A percentile compares a stretch with the other conserved stretches of the same genome.
phyloP scores from a whole-genome alignment of 192 early-diverging fungal genomes.

The Gryganskiella cystojenkinii region DNA sequence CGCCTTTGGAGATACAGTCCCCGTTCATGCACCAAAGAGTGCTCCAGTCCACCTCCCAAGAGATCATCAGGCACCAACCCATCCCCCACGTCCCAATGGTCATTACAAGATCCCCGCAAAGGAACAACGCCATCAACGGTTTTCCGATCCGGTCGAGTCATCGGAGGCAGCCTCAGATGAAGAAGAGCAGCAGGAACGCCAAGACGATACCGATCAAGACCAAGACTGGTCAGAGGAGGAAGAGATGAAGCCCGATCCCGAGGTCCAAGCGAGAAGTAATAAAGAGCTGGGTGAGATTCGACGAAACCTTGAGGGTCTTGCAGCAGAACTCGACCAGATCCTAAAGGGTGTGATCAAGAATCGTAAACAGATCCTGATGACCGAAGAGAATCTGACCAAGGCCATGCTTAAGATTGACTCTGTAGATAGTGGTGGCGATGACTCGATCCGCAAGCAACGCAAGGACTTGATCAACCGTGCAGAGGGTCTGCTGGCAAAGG shows the following conservation, averaged over 20 bases:
- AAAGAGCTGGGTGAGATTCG: conserved; percentile 27
- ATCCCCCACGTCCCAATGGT: too few species aligned
- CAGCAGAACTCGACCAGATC: conserved; percentile 24
- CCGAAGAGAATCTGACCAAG: conserved; percentile 48
- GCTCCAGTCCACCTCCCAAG: neutral
- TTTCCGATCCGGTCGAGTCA: too few species aligned
- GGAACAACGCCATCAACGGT: too few species aligned
- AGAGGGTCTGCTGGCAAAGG: conserved; percentile 23
- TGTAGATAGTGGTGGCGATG: conserved; percentile 37
- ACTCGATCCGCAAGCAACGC: conserved; percentile 29
- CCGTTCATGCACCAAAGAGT: neutral
- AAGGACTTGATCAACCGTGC: conserved; percentile 20
- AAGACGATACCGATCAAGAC: neutral
- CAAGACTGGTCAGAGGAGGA: conserved; percentile 6
- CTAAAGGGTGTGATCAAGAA: conserved; percentile 14
- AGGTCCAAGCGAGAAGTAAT: conserved; percentile 13
- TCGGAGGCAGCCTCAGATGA: too few species aligned
- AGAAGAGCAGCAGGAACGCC: too few species aligned
- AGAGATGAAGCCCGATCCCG: neutral
- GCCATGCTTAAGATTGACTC: conserved; percentile 46
- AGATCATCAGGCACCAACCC: neutral
- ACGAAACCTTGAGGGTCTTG: neutral
- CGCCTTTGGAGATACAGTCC: neutral
- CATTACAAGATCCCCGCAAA: too few species aligned
- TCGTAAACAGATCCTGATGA: conserved; percentile 24